Evolutionary conservation across 495 filamentous ascomycete genomes (phyloP).

Genomic region (Cudoniella acicularis): DNA sequence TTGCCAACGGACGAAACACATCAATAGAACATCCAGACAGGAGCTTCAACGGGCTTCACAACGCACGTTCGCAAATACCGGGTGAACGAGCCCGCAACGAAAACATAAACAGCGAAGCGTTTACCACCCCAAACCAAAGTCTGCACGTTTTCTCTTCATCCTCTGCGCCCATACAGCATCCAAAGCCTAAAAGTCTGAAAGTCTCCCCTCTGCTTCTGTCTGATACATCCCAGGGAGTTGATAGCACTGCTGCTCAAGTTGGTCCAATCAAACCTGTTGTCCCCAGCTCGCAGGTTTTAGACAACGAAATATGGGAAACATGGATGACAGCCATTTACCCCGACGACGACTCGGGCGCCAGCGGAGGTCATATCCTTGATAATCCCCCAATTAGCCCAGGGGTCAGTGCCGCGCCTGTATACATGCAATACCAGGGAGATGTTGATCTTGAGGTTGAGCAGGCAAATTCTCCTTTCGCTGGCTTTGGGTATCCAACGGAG

Average conservation of each 20-base stretch:
- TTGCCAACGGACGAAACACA: too few species aligned
- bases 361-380: not conserved
- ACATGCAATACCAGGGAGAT: too few species aligned
- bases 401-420: slow-evolving; percentile 3
- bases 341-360: not conserved
- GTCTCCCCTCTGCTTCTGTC: slow-evolving; percentile 9
- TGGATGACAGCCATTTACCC: slow-evolving; percentile 12
- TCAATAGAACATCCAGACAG: too few species aligned
- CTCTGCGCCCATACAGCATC: slow-evolving; percentile 19
- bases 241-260: slow-evolving; percentile 20
- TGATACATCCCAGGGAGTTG: slow-evolving; percentile 5
- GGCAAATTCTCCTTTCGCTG: too few species aligned
- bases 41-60: too few species aligned
- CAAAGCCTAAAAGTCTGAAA: slow-evolving; percentile 14
- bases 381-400: slow-evolving; percentile 19
- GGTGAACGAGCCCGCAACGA: too few species aligned
- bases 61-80: too few species aligned
- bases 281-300: slow-evolving; percentile 15
- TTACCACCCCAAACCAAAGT: not conserved
- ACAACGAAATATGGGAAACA: slow-evolving; percentile 25
- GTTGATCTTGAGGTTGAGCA: too few species aligned
- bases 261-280: slow-evolving; percentile 10
- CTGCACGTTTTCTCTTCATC: slow-evolving; percentile 12
- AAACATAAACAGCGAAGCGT: not conserved
- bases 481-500: too few species aligned